A percentile compares a stretch with the other conserved stretches of the same genome.
Evolutionary conservation across 768 basidiomycete species (phyloP).

Genomic region (Grammothele lineata): DNA sequence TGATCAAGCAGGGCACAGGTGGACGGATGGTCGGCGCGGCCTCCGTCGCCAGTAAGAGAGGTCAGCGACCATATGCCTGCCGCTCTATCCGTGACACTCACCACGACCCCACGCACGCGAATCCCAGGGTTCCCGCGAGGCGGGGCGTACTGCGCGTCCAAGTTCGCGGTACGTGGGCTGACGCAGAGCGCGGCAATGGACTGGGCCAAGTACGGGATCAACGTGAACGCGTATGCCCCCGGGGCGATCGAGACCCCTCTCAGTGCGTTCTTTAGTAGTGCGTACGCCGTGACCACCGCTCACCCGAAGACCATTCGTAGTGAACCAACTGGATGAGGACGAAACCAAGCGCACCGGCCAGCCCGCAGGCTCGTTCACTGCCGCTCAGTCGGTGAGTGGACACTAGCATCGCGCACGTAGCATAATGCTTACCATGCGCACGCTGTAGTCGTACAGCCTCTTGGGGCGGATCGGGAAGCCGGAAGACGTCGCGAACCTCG

Average conservation of each 20-base stretch:
- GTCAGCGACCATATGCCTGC: too few relatives aligned
- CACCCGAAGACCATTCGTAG: neutral
- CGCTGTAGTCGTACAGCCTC: conserved; percentile 4
- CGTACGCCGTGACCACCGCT: neutral
- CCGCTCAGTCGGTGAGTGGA: neutral
- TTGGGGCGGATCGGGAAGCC: conserved; percentile 24
- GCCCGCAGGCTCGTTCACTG: conserved; percentile 8
- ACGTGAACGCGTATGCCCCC: conserved; percentile 26
- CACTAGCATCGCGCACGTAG: neutral
- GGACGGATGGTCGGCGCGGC: conserved; percentile 37
- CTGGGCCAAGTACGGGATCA: conserved; percentile 19
- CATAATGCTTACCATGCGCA: too few relatives aligned
- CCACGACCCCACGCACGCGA: too few relatives aligned
- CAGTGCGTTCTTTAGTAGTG: neutral
- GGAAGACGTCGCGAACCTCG: conserved; percentile 29
- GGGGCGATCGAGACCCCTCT: conserved; percentile 19
- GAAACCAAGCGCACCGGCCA: conserved; percentile 8
- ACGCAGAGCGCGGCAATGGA: conserved; percentile 22
- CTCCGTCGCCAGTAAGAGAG: conserved; percentile 21
- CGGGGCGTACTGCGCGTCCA: conserved; percentile 20
- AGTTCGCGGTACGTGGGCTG: conserved; percentile 25
- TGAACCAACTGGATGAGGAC: conserved; percentile 14
- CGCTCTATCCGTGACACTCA: too few relatives aligned
- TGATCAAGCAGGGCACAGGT: conserved; percentile 38
- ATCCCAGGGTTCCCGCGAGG: too few relatives aligned